Conservation (phyloP, 2,329 filamentous ascomycete genomes). For the Cercospora sp. region DNA sequence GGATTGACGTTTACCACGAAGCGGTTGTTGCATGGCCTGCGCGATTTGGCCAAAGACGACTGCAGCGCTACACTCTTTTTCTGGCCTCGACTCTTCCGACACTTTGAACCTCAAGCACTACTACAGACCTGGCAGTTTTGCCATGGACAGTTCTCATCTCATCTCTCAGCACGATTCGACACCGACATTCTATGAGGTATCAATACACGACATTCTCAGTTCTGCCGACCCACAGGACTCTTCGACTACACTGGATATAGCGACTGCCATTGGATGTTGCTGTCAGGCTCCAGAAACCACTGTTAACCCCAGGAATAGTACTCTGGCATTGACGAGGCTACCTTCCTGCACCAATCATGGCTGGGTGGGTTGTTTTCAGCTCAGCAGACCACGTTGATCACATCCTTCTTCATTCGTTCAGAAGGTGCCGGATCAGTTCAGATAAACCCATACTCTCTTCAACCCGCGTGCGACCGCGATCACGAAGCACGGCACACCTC, state of each 20-base stretch:
- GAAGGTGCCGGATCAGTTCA: constrained; percentile 36
- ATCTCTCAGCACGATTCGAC: constrained; percentile 13
- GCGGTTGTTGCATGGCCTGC: constrained; percentile 19
- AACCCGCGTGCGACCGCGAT: background rate
- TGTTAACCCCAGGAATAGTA: constrained; percentile 10
- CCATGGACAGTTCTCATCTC: constrained; percentile 3
- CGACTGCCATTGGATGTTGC: constrained; percentile 24
- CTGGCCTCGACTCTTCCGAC: constrained; percentile 20
- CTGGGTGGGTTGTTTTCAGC: constrained; percentile 21
- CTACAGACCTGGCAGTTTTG: constrained; percentile 18
- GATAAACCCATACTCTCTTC: constrained; percentile 4
- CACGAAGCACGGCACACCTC: background rate
- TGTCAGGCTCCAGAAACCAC: constrained; percentile 4
- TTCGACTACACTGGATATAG: constrained; percentile 18
- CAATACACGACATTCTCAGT: constrained; percentile 15
- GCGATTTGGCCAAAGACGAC: constrained; percentile 18
- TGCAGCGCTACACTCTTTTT: constrained; percentile 20
- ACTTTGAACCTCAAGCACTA: constrained; percentile 17
- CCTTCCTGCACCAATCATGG: constrained; percentile 5
- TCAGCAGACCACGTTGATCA: constrained; percentile 35
- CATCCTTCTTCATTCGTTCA: constrained; percentile 36
- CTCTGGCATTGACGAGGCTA: constrained; percentile 25
- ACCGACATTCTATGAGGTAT: constrained; percentile 9
- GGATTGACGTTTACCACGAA: constrained; percentile 26
- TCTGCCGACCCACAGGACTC: constrained; percentile 29